Base-by-base conservation (phyloP, 1,284 basidiomycete genomes). In the Ganoderma lucidum region DNA sequence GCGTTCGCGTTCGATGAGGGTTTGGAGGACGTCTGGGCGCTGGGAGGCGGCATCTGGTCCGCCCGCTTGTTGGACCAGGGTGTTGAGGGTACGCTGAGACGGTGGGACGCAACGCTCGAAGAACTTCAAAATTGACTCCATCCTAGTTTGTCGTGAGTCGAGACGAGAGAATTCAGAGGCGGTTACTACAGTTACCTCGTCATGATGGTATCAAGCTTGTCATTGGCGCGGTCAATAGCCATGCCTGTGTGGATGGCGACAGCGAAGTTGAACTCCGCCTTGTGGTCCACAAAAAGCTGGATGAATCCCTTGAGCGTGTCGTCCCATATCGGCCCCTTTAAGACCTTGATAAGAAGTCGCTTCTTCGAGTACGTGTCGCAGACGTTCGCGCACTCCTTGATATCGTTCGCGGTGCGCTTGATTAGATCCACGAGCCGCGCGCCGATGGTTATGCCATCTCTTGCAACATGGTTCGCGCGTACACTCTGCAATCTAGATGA, bases 261-360 rank as follows among this genome's bases (percentile, higher is more conserved):
- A 5, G 77, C 77, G 45, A 78, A 77, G 23, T 74, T 69, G 45
- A 85, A 77, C 6, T 81, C 78, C 35, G 73, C 70, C 55, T 80
- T 79, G 12, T 80, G 78, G 12, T 77, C 74, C 10, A 70, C 71
- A 72, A 85, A 85, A 3, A 66, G 75, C 17, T 74, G 65, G 14
- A 79, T 75, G 65, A 78, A 84, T 5, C 68, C 77, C 3, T 80
- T 76, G 4, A 86, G 77, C 5, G 76, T 78, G 5, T 59, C 58
- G 62, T 84, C 81, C 78, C 84, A 86, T 51, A 77, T 72, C 28
- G 79, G 74, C 14, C 80, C 76, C 53, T 81, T 81, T 44, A 85
- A 62, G 0, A 82, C 78, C 66, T 82, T 84, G 3, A 81, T 81
- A 73, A 79, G 65, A 4, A 77, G 73, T 2, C 72, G 70, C 66